A percentile compares a stretch with the other conserved stretches of the same genome.
Conservation (phyloP, 2,329 filamentous ascomycete species). For the Calonectria naviculata region DNA sequence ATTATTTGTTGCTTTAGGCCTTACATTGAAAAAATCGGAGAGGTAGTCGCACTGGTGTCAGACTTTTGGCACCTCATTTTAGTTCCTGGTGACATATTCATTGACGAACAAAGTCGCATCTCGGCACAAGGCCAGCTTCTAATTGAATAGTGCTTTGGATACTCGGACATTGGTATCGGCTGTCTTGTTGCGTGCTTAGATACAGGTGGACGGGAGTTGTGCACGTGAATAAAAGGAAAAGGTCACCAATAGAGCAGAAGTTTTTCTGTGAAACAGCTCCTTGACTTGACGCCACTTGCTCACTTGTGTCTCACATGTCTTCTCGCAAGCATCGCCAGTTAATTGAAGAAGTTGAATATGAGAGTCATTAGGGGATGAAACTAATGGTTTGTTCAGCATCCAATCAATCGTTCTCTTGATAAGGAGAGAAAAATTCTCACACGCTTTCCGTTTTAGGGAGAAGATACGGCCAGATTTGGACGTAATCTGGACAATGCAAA, state of each 20-base stretch:
- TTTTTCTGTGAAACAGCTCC: not conserved
- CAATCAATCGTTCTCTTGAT: not conserved
- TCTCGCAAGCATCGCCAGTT: not conserved
- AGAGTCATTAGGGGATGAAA: not conserved
- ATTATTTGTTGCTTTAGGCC: too few species aligned
- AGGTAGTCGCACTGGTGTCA: too few species aligned
- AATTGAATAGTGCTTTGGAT: not conserved
- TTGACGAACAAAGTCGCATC: not conserved
- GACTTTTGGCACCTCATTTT: too few species aligned
- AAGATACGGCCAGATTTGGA: not conserved
- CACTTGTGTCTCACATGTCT: not conserved
- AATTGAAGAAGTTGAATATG: too few species aligned
- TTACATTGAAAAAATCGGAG: too few species aligned
- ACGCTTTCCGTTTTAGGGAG: not conserved
- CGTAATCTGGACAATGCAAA: not conserved
- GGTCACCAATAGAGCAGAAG: not conserved
- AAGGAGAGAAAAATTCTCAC: not conserved
- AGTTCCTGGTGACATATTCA: not conserved
- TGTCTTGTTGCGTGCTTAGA: not conserved
- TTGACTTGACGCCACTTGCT: not conserved
- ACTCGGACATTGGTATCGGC: not conserved
- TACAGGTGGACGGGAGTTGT: not conserved
- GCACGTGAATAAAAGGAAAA: not conserved
- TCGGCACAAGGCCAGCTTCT: not conserved
- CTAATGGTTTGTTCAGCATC: not conserved